Base-by-base conservation (phyloP, 2,329 filamentous ascomycete genomes). In the Colletotrichum sojae region DNA sequence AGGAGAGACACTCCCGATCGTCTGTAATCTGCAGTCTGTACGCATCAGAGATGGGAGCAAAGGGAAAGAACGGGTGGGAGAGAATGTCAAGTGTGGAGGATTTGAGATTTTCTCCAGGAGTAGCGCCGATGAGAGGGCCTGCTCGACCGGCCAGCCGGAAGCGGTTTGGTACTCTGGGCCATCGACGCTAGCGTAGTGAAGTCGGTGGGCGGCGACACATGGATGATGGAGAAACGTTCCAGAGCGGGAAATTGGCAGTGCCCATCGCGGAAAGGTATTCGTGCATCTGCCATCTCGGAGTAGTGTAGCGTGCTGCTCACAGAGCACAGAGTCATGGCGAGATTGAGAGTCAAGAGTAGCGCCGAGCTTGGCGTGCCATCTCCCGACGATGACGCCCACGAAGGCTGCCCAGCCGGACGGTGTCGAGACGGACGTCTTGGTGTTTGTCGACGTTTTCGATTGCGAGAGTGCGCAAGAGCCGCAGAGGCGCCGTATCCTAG, bases 21-120 rank as follows among this genome's bases (percentile, higher is more conserved):
- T 69, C 43, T 60, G 22, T 25, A 25, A 25, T 25, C 22, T 25
- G 22, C 22, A 25, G 45, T 69, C 43, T 60, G 55, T 55, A 43
- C 6, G 31, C 31, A 36, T 36, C 31, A 36, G 31, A 36, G 39
- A 66, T 56, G 46, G 54, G 31, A 58, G n/a, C 53, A 64, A 53
- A 51, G 55, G 27, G 27, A 31, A 6, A 5, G 49, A 31, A 43
- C 51, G 31, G 55, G 18, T 25, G 62, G 31, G 20, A 52, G 20
- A 52, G 49, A 49, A n/a, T 55, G 62, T 58, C 31, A 36, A 49
- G n/a, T 55, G 62, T 58, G 65, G 65, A 68, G 53, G 60, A 66
- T 60, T 59, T 69, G 61, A 69, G 43, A 65, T 65, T 69, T 55
- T 56, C 66, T 51, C 48, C 40, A 39, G 40, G 49, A 59, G 45